A percentile compares a stretch with the other conserved stretches of the same genome.
Evolutionary conservation across 352 stramenopile species (phyloP).

Genomic region (Halophytophthora polymorphica): DNA sequence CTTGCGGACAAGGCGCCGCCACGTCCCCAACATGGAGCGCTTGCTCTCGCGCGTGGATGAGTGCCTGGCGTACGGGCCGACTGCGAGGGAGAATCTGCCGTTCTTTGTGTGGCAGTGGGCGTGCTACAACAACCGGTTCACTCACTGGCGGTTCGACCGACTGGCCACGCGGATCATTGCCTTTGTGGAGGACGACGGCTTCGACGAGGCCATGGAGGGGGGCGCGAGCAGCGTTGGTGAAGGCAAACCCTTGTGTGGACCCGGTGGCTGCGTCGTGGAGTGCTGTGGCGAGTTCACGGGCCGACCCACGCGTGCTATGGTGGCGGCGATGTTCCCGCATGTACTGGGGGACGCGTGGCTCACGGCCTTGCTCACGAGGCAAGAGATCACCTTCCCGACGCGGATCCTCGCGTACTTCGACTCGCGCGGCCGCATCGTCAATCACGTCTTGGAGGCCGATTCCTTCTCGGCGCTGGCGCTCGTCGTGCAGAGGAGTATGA

Average conservation of each 20-base stretch:
- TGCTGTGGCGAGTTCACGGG: conserved; percentile 13
- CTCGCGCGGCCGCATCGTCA: conserved; percentile 11
- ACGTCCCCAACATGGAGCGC: conserved; percentile 6
- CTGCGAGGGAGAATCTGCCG: conserved; percentile 9
- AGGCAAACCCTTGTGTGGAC: neutral
- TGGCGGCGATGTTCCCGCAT: conserved; percentile 13
- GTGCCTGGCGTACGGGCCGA: conserved; percentile 7
- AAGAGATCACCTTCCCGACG: conserved; percentile 13
- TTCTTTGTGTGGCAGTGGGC: conserved; percentile 33
- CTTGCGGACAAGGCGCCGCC: conserved; percentile 3
- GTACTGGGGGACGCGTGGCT: conserved; percentile 4
- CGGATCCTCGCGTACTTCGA: conserved; percentile 31
- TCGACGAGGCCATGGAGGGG: neutral
- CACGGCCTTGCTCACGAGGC: conserved; percentile 1
- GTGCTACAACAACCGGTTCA: conserved; percentile 32
- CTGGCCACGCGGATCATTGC: conserved; percentile 13
- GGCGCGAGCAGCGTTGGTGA: neutral
- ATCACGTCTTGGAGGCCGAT: conserved; percentile 25
- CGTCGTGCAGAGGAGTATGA: no score
- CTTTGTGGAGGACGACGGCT: conserved; percentile 5
- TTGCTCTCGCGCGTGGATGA: conserved; percentile 12
- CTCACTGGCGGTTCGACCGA: conserved; percentile 12
- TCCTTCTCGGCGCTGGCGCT: conserved; percentile 22
- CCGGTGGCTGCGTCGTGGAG: conserved; percentile 13
- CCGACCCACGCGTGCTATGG: conserved; percentile 5